Evolutionary conservation across 169 alveolate genomes (phyloP).

Genomic region (Eimeria brunetti): DNA sequence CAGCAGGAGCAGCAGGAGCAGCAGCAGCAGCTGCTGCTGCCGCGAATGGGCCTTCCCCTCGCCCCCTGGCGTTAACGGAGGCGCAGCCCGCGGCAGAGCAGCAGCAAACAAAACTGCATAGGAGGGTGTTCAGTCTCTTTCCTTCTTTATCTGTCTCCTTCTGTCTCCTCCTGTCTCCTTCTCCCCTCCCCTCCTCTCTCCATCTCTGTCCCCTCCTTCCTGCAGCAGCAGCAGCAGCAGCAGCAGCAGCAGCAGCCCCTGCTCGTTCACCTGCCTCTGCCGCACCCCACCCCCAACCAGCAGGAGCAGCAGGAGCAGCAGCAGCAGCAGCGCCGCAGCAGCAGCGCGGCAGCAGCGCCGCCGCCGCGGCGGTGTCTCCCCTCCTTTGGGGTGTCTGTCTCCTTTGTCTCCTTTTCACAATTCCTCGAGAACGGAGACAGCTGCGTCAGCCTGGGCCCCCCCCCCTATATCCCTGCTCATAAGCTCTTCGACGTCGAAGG

Average conservation of each 20-base stretch:
- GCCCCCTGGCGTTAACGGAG: conserved; percentile 25
- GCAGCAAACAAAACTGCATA: conserved; percentile 3
- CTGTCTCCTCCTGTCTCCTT: too few species aligned
- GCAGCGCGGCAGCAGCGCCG: too few species aligned
- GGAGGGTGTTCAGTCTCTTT: neutral
- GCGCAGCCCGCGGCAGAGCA: neutral
- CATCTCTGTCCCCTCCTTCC: too few species aligned
- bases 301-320: too few species aligned
- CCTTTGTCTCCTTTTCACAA: neutral
- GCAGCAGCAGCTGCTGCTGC: neutral
- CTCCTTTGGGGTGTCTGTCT: too few species aligned
- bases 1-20: neutral
- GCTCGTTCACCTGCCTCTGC: too few species aligned
- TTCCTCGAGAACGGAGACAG: conserved; percentile 55
- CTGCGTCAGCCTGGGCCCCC: neutral
- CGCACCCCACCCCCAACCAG: too few species aligned
- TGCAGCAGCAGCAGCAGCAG: conserved; percentile 8
- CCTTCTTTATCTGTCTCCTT: neutral
- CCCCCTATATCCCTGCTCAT: conserved; percentile 3
- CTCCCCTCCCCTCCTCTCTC: too few species aligned
- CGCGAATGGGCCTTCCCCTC: neutral
- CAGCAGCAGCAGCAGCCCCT: conserved; percentile 8
- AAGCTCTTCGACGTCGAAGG: conserved; percentile 27
- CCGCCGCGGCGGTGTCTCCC: too few species aligned
- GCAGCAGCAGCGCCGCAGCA: neutral